Evolutionary conservation across 495 filamentous ascomycete species (phyloP).

Genomic region (Penicillium lividum): DNA sequence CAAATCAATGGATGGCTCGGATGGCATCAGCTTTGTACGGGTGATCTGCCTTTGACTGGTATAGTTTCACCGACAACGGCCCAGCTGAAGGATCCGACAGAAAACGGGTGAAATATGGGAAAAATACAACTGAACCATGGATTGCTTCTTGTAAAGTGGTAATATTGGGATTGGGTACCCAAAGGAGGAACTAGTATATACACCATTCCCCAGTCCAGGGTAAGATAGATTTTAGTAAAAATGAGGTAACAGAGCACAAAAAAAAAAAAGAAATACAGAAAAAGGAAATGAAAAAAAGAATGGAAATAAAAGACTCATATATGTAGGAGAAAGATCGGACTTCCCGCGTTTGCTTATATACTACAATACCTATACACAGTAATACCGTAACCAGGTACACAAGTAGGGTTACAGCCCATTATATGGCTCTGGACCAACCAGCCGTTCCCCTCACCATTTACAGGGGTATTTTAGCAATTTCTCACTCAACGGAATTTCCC

Average conservation of each 20-base stretch:
- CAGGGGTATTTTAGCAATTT: constrained; percentile 24
- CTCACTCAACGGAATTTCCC: neutral
- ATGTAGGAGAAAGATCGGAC: constrained; percentile 7
- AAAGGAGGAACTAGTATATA: neutral
- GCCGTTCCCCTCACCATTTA: constrained; percentile 23
- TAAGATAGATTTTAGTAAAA: too few relatives aligned
- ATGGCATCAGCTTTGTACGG: constrained; percentile 13
- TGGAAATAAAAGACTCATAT: constrained; percentile 3
- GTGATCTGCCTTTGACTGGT: constrained; percentile 26
- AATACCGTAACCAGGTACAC: constrained; percentile 24
- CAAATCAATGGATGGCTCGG: constrained; percentile 19
- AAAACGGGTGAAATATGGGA: constrained; percentile 3
- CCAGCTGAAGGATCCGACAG: constrained; percentile 19
- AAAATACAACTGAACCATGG: constrained; percentile 9
- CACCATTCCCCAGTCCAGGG: too few relatives aligned
- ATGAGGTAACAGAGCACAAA: neutral
- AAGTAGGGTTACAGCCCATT: constrained; percentile 30
- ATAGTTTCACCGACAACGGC: constrained; percentile 10
- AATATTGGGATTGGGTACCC: constrained; percentile 7
- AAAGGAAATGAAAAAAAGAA: constrained; percentile 12
- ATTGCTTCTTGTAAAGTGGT: neutral
- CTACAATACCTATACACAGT: constrained; percentile 23
- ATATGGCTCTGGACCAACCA: constrained; percentile 35
- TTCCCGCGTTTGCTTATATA: constrained; percentile 19
- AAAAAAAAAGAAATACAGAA: neutral